These are phyloP conservation scores for Fusarium ramigenum DNA, from an alignment of 2,329 filamentous ascomycete species.

Conservation along the genomic window DNA sequence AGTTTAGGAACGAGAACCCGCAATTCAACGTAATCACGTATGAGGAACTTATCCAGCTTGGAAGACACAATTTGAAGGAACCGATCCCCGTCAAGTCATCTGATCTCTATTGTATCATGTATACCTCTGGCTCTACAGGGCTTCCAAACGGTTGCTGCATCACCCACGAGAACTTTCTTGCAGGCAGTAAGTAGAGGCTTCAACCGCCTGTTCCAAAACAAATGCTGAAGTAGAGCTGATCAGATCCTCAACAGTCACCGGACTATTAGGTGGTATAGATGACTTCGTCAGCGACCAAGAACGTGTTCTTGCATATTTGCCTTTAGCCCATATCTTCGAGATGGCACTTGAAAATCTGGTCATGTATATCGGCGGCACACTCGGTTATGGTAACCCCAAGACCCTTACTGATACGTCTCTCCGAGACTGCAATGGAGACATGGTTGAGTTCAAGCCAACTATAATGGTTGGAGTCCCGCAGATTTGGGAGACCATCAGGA, in stretches of 20 bases:
- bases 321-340: constrained; percentile 94
- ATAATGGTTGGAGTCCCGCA: constrained; percentile 94
- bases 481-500: constrained; percentile 97
- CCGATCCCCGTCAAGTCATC: constrained; percentile 76
- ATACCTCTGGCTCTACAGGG: constrained; percentile 90
- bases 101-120: constrained; percentile 85
- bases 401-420: constrained; percentile 90
- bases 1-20: constrained; percentile 65
- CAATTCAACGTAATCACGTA: constrained; percentile 63
- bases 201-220: neutral
- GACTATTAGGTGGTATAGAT: constrained; percentile 80
- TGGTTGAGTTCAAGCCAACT: constrained; percentile 88
- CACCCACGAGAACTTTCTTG: constrained; percentile 81
- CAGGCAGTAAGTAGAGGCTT: constrained; percentile 59
- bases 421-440: constrained; percentile 91
- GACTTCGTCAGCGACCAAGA: constrained; percentile 82
- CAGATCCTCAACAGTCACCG: constrained; percentile 66
- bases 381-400: constrained; percentile 93
- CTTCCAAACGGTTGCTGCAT: constrained; percentile 89
- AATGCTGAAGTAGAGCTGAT: constrained; percentile 48
- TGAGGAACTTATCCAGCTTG: constrained; percentile 64
- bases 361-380: constrained; percentile 86
- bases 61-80: constrained; percentile 74
- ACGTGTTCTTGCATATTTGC: constrained; percentile 87
- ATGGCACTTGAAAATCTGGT: constrained; percentile 94